Conservation (phyloP, 208 protist species). For the Naegleria lovaniensis region DNA sequence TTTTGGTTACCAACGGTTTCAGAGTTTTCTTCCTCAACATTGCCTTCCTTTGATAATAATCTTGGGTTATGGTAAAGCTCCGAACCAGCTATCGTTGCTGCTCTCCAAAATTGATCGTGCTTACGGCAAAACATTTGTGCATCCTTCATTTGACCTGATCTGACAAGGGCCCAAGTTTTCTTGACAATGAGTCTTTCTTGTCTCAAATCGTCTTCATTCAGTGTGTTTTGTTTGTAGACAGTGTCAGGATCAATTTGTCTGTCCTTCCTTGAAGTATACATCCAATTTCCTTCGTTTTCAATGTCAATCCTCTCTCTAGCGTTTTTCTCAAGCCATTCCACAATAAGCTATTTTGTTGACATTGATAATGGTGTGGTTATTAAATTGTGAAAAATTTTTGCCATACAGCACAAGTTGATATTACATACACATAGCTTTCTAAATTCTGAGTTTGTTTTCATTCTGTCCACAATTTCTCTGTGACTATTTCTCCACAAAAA, state of each 20-base stretch:
- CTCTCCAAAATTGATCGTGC: conserved; percentile 9
- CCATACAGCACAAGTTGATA: not conserved
- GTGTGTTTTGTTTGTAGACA: not conserved
- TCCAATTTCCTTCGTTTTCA: not conserved
- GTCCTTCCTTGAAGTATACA: not conserved
- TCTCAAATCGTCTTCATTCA: not conserved
- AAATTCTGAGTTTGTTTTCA: not conserved
- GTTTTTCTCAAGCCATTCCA: not conserved
- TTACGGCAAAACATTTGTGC: not conserved
- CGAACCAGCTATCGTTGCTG: not conserved
- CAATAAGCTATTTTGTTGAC: not conserved
- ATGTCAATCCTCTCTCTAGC: not conserved
- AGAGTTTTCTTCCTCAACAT: not conserved
- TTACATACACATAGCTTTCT: not conserved
- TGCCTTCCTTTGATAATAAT: not conserved
- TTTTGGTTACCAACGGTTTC: not conserved
- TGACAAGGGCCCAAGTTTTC: not conserved
- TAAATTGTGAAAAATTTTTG: not conserved
- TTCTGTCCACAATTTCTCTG: not conserved
- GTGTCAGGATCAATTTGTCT: not conserved
- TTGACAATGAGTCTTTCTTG: not conserved
- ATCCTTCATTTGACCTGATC: not conserved
- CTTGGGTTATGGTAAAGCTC: not conserved
- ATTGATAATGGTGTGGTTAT: too few relatives aligned
- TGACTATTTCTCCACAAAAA: not conserved